A percentile compares a stretch with the other conserved stretches of the same genome.
Conservation (phyloP, 129 eudicot genomes). For the Saussurea involucrata region DNA sequence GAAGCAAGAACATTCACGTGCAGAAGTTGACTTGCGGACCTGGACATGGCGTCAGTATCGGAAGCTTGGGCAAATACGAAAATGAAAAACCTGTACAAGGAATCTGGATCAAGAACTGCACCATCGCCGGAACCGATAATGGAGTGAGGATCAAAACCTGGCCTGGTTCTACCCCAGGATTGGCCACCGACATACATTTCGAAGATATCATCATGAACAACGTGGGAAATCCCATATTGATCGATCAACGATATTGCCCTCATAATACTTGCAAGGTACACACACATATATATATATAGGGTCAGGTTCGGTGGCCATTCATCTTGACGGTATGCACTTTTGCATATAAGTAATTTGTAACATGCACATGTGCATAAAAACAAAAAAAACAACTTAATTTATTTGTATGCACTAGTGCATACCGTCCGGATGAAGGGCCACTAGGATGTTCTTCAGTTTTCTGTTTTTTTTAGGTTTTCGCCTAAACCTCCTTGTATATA, state of each 20-base stretch:
- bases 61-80: constrained; percentile 49
- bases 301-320: too few species aligned
- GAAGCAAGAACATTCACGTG: constrained; percentile 16
- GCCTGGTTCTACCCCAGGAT: constrained; percentile 32
- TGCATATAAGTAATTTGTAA: too few species aligned
- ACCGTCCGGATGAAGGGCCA: too few species aligned
- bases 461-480: too few species aligned
- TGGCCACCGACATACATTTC: constrained; percentile 33
- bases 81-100: constrained; percentile 45
- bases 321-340: too few species aligned
- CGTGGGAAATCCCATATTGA: constrained; percentile 45
- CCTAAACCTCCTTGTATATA: too few species aligned
- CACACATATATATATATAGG: too few species aligned
- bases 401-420: too few species aligned
- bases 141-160: constrained; percentile 57
- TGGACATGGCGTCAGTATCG: constrained; percentile 64
- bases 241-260: constrained; percentile 68
- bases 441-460: too few species aligned
- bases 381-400: too few species aligned
- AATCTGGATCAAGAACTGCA: constrained; percentile 44
- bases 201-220: constrained; percentile 49
- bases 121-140: constrained; percentile 26
- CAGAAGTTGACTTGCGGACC: constrained; percentile 50
- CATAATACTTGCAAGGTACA: constrained; percentile 16
- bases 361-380: too few species aligned